phyloP scores from a whole-genome alignment of 805 yeast genomes.

The Metschnikowia lunata region DNA sequence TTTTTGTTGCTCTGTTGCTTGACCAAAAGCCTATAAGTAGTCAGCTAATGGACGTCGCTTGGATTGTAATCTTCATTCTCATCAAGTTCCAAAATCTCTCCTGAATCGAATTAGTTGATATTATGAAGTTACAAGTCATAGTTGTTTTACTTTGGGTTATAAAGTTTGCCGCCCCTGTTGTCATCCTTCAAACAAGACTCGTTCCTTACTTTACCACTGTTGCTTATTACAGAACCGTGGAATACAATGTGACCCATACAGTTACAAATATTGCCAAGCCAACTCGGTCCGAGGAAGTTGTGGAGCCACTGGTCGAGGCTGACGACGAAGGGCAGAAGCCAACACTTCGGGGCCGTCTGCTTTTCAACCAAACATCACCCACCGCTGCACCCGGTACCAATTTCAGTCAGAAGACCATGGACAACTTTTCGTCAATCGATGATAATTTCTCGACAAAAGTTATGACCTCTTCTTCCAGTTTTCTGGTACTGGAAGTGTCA shows the following conservation, averaged over 20 bases:
- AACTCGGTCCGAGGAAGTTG: neutral
- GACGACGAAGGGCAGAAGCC: neutral
- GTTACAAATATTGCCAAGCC: neutral
- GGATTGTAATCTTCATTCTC: too few species aligned
- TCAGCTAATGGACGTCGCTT: too few species aligned
- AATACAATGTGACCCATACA: neutral
- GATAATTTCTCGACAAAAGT: too few species aligned
- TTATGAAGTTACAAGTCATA: slow-evolving; percentile 4
- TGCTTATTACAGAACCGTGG: slow-evolving; percentile 11
- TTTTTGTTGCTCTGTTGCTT: too few species aligned
- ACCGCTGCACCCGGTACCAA: neutral
- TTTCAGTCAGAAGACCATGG: too few species aligned
- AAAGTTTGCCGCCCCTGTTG: slow-evolving; percentile 8
- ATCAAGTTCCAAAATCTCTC: too few species aligned
- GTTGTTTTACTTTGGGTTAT: neutral
- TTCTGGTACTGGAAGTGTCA: too few species aligned
- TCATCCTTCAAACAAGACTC: slow-evolving; percentile 1
- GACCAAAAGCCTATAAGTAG: too few species aligned
- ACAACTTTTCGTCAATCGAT: too few species aligned
- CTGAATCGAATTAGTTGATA: neutral
- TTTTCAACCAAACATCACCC: neutral
- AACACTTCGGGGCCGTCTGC: neutral
- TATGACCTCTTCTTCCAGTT: too few species aligned
- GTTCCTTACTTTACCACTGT: slow-evolving; percentile 9
- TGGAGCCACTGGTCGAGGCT: neutral